Conservation (phyloP, 805 yeast species). For the Suhomyces sp. region DNA sequence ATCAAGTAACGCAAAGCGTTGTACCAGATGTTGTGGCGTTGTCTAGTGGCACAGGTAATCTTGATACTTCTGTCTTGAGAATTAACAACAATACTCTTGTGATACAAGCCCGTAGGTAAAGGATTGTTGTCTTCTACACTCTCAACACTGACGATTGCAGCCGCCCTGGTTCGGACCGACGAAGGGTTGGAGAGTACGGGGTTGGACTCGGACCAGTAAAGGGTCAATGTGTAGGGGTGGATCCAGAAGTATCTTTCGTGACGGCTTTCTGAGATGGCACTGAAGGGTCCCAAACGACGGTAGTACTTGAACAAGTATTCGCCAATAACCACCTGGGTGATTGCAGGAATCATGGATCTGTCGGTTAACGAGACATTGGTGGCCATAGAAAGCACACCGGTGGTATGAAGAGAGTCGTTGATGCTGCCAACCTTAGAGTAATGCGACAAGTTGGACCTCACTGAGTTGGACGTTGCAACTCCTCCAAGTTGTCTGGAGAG, state of each 20-base stretch:
- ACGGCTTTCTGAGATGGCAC: slow-evolving; percentile 70
- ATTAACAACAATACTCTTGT: slow-evolving; percentile 75
- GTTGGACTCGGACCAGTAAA: slow-evolving; percentile 83
- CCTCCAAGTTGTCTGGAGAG: slow-evolving; percentile 4
- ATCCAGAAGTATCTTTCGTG: slow-evolving; percentile 96
- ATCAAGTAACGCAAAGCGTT: slow-evolving; percentile 76
- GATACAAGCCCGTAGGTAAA: slow-evolving; percentile 82
- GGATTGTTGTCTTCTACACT: slow-evolving; percentile 84
- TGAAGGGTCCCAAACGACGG: slow-evolving; percentile 70
- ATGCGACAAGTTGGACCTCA: slow-evolving; percentile 29
- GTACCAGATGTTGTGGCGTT: slow-evolving; percentile 88
- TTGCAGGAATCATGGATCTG: slow-evolving; percentile 73
- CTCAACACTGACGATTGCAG: slow-evolving; percentile 75
- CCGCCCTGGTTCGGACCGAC: slow-evolving; percentile 66
- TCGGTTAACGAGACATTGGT: slow-evolving; percentile 66
- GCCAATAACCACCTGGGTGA: slow-evolving; percentile 92
- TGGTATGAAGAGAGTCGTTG: slow-evolving; percentile 32
- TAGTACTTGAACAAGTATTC: slow-evolving; percentile 85
- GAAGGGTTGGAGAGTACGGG: slow-evolving; percentile 73
- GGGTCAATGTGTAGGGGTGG: slow-evolving; percentile 86
- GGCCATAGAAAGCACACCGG: slow-evolving; percentile 43
- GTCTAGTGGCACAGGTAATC: slow-evolving; percentile 83
- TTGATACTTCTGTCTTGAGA: slow-evolving; percentile 66
- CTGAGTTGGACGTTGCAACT: slow-evolving; percentile 13
- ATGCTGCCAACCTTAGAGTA: slow-evolving; percentile 27